Conservation (phyloP, 768 basidiomycete genomes). For the Leucogyrophana mollusca region DNA sequence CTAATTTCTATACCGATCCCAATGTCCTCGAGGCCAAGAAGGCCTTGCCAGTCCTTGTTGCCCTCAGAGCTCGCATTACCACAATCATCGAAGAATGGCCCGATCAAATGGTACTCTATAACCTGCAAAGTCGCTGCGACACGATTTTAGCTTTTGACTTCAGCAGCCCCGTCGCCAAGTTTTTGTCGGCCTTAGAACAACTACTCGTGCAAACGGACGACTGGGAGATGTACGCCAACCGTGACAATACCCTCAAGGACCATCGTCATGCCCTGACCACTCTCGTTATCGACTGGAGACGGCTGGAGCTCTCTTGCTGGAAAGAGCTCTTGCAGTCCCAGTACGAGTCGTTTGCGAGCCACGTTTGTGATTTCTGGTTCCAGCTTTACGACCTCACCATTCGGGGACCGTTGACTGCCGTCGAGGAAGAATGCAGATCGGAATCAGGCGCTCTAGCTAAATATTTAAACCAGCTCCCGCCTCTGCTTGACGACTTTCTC, state of each 20-base stretch:
- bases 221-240: constrained; percentile 96
- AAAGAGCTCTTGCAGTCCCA: constrained; percentile 74
- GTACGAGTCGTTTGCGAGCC: constrained; percentile 40
- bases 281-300: constrained; percentile 87
- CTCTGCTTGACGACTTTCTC: constrained; percentile 81
- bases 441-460: constrained; percentile 33
- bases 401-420: constrained; percentile 55
- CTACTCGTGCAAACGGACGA: constrained; percentile 86
- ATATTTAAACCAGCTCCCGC: constrained; percentile 68
- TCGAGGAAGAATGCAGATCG: constrained; percentile 34
- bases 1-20: constrained; percentile 82
- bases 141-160: constrained; percentile 59
- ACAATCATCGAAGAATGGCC: constrained; percentile 81
- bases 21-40: constrained; percentile 72
- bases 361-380: constrained; percentile 84
- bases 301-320: constrained; percentile 90
- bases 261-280: constrained; percentile 64
- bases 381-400: constrained; percentile 78
- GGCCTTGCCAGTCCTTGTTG: constrained; percentile 48
- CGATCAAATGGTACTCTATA: constrained; percentile 95
- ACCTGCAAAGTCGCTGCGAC: constrained; percentile 72
- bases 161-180: constrained; percentile 73
- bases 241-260: constrained; percentile 74
- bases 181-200: constrained; percentile 82
- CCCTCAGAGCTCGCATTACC: constrained; percentile 53